A percentile compares a stretch with the other conserved stretches of the same genome.
These are phyloP conservation scores for Aspergillus alliaceus DNA, from an alignment of 2,329 filamentous ascomycete species.

Conservation along the genomic window DNA sequence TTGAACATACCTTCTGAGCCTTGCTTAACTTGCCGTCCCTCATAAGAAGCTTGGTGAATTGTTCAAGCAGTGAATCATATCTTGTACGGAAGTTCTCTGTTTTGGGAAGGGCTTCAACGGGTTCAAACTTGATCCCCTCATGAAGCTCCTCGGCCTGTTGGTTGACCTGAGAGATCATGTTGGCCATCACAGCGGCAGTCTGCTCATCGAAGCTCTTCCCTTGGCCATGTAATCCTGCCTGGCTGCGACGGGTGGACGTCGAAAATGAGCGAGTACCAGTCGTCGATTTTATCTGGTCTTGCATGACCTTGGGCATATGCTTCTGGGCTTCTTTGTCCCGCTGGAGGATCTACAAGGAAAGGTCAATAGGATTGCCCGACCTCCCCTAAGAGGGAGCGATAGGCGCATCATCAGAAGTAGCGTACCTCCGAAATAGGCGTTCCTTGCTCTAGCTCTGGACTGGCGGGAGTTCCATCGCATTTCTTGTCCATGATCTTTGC, in stretches of 20 bases:
- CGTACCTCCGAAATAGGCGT: conserved; percentile 66
- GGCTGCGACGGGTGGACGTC: conserved; percentile 48
- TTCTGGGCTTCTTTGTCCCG: conserved; percentile 62
- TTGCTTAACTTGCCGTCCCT: conserved; percentile 81
- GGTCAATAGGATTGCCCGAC: background rate
- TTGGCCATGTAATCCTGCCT: conserved; percentile 30
- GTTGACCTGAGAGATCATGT: conserved; percentile 37
- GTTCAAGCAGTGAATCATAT: conserved; percentile 81
- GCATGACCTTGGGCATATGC: conserved; percentile 66
- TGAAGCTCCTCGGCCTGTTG: conserved; percentile 36
- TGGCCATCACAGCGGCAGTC: conserved; percentile 34
- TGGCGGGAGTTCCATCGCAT: conserved; percentile 42
- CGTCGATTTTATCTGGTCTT: conserved; percentile 55
- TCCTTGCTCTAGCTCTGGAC: conserved; percentile 64
- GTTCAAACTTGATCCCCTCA: conserved; percentile 73
- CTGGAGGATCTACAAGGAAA: conserved; percentile 56
- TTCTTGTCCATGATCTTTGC: conserved; percentile 56
- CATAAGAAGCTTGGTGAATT: conserved; percentile 91
- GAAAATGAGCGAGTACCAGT: conserved; percentile 57
- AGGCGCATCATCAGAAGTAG: background rate
- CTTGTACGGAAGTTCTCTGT: conserved; percentile 70
- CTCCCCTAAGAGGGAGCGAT: background rate
- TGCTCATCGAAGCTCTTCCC: conserved; percentile 23
- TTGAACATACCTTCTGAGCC: conserved; percentile 72
- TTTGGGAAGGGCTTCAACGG: conserved; percentile 67